Base-by-base conservation (phyloP, 805 yeast genomes). In the Groenewaldozyma salmanticensis region DNA sequence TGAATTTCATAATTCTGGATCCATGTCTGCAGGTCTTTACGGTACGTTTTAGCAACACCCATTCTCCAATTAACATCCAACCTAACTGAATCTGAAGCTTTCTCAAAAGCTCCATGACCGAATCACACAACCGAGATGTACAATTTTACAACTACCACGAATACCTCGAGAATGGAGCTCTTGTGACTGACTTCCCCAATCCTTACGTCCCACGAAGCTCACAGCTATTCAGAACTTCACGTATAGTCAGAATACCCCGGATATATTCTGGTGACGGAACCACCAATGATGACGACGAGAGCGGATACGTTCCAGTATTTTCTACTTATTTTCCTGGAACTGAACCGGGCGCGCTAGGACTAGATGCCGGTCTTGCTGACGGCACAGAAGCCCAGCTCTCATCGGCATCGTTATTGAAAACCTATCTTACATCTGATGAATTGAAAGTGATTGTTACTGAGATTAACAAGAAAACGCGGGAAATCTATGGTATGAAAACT, bases 361-460 rank as follows among this genome's bases (percentile, higher is more conserved):
- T 42, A 1, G 40, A 29, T 4, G 19, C 33, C n/a, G n/a, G n/a
- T n/a, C n/a, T n/a, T n/a, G n/a, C n/a, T 16, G 9, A 18, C 17
- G 39, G 41, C 21, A n/a, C 34, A 31, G 16, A 21, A 4, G 33
- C 17, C 11, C 38, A 27, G 2, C 31, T 39, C 21, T 40, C 80
- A 16, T 49, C 52, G 4, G 21, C 7, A 21, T 42, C 51, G 4
- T 40, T 41, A 0, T 54, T 76, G 37, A 58, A 66, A 2, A 31
- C 48, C 2, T 63, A 65, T 38, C 33, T 76, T 3, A 46, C 54
- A 1, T 53, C 50, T 0, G 54, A 55, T 0, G 74, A 75, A 48
- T 70, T 73, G 40, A 37, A 32, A 1, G 53, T 49, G 1, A 65
- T 81, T 1, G 65, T 80, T 1, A 41, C 38, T 0, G 43, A 45